Base-by-base conservation (phyloP, 2,329 filamentous ascomycete species). In the Harringtonia aguacate region DNA sequence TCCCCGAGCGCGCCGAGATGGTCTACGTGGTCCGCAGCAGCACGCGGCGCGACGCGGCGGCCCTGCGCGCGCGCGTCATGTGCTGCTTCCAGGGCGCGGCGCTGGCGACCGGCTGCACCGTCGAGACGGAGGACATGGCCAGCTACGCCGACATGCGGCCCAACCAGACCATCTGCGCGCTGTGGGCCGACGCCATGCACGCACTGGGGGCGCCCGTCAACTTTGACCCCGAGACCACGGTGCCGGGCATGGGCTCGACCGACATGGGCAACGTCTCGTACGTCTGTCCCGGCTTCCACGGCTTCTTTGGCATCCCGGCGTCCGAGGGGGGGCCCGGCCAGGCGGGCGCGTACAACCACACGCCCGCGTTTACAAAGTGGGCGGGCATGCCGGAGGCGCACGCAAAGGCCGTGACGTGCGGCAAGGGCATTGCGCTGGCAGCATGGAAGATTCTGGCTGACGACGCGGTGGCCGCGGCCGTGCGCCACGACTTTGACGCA, bases 191-290 rank as follows among this genome's bases (percentile, higher is more conserved):
- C 22, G 41, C 42, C n/a, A 47, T 47, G 30, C 28, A 31, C 22
- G 30, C 15, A 6, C 18, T 45, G 18, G 42, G 42, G 5, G 39
- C 39, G n/a, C 13, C 20, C n/a, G 43, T 65, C 49, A 34, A 69
- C 67, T 18, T 38, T 8, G 65, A 67, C 4, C 44, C 39, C 37
- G 18, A 18, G 28, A 43, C 57, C 64, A n/a, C 53, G 56, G n/a
- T n/a, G n/a, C n/a, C n/a, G n/a, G n/a, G n/a, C n/a, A 8, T 66
- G 65, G 2, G 56, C 3, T 75, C 71, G 48, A 77, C 73, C 0
- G 76, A 80, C 53, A 73, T 77, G 58, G 77, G 76, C 0, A 67
- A 80, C 21, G 46, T 48, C 18, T 43, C 38, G 35, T 45, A 48
- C 21, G 43, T 27, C 27, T 67, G 78, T 61, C 77, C 75, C 29